Evolutionary conservation across 371 early-diverging fungal genomes (phyloP).

Genomic region (Rhizopus arrhizus): DNA sequence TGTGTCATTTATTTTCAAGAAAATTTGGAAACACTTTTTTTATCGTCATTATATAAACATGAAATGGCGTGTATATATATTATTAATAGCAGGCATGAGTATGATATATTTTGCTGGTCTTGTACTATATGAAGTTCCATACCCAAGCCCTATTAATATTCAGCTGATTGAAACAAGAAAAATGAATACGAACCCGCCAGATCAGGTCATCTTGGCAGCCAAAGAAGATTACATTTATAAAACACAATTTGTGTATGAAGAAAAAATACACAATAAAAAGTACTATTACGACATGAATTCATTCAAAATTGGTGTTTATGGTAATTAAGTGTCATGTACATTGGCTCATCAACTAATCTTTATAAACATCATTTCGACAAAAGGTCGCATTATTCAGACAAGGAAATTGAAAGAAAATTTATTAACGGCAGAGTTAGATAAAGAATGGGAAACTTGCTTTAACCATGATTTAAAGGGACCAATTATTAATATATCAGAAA

Average conservation of each 20-base stretch:
- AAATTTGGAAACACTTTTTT: neutral
- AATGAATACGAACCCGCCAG: conserved; percentile 9
- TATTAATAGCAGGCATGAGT: conserved; percentile 39
- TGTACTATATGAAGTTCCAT: conserved; percentile 38
- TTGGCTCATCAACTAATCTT: neutral
- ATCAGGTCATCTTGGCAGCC: conserved; percentile 27
- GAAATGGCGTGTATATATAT: conserved; percentile 52
- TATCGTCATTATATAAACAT: conserved; percentile 16
- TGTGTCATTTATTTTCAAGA: too few species aligned
- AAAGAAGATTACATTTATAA: conserved; percentile 36
- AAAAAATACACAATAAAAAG: conserved; percentile 8
- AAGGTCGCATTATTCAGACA: conserved; percentile 26
- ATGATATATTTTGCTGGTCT: conserved; percentile 48
- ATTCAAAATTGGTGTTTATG: conserved; percentile 23
- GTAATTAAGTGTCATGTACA: conserved; percentile 5
- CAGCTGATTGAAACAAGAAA: conserved; percentile 14
- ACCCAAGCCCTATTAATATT: conserved; percentile 41
- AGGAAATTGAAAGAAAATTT: conserved; percentile 18
- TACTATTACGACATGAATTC: conserved; percentile 23
- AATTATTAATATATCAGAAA: conserved; percentile 24
- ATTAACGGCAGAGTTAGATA: conserved; percentile 8
- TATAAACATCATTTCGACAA: neutral
- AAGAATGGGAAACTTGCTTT: conserved; percentile 34
- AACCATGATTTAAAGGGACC: conserved; percentile 38
- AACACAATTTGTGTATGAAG: conserved; percentile 40